Base-by-base conservation (phyloP, 371 early-diverging fungal species). In the Umbelopsis sp. region DNA sequence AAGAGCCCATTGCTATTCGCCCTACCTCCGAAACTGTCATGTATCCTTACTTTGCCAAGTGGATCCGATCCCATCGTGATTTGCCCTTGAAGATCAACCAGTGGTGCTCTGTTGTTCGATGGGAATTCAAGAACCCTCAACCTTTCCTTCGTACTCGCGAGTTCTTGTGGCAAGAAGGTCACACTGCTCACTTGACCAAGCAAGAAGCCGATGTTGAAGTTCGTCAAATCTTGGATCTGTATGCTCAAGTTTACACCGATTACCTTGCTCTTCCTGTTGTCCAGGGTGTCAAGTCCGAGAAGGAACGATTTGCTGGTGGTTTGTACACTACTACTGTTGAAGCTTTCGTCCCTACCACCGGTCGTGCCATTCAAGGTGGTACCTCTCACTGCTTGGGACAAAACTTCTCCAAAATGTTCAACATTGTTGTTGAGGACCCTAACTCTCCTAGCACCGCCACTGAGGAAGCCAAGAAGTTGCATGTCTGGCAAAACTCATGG, bases 121-220 rank as follows among this genome's bases (percentile, higher is more conserved):
- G 99, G 99, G 99, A 99, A 87, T 98, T 99, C 84, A 99, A 99
- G 87, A 93, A 99, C 79, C 99, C 99, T 65, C 96, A 66, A 81
- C 99, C 99, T 63, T 99, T 99, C 90, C 86, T 99, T 69, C 91
- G 99, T 71, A 99, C 99, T 20, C 94, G 99, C 75, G 99, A 99
- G 87, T 99, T 99, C 88, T 86, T 99, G 73, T 99, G 99, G 99
- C 99, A 99, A 82, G 99, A 99, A 84, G 99, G 99, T 63, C 99
- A 99, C 87, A 98, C 99, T 44, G 99, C 99, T 16, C 96, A 96
- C 77, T 88, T 97, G 69, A 96, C 92, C 50, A 89, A 94, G 83
- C 91, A 92, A 48, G 96, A 93, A 65, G 98, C 99, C 52, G 97
- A 93, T 78, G 70, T 77, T 37, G 99, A 99, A 84, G 99, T 98